Base-by-base conservation (phyloP, 306 rosid species). In the Quercus rubra region DNA sequence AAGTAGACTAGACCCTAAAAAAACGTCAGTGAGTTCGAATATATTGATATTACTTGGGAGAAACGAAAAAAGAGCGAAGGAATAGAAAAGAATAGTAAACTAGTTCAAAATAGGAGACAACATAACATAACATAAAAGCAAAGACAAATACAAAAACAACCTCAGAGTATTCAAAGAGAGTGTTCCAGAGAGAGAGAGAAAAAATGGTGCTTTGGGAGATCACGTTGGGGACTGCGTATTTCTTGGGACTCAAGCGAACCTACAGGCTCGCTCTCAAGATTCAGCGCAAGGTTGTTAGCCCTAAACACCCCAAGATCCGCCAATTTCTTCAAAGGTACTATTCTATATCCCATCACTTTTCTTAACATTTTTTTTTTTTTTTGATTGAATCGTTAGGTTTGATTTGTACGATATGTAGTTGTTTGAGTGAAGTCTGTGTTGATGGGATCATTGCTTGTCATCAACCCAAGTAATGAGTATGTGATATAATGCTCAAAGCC, bases 141-240 rank as follows among this genome's bases (percentile, higher is more conserved):
- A 31, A 41, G 5, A 8, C 20, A 35, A 51, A 21, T 6, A 41
- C 3, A 41, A 41, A 41, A 41, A 41, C 12, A 41, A 41, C 46
- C 46, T 8, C 12, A 41, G 46, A 38, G 3, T 41, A 41, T 0
- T 41, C 46, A 41, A 54, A 18, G 70, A 43, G 28, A 73, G 21
- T 30, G 63, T 52, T 67, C 70, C n/a, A 57, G 46, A 8, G 43
- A 21, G 59, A 30, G 7, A 57, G 43, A 8, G 41, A 21, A 62
- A 81, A n/a, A 76, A 92, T 95, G 99, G 99, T 95, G 88, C 85
- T 95, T 5, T 95, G 96, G 99, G 99, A 95, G 88, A 89, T 95
- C 83, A 89, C 99, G n/a, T 79, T 92, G 17, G 98, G 85, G 71
- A 92, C 98, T 52, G 98, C 99, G 27, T 95, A 92, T 85, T 95